These are phyloP conservation scores for Boechera divaricarpa DNA, from an alignment of 345 rosid genomes.

Conservation along the genomic window DNA sequence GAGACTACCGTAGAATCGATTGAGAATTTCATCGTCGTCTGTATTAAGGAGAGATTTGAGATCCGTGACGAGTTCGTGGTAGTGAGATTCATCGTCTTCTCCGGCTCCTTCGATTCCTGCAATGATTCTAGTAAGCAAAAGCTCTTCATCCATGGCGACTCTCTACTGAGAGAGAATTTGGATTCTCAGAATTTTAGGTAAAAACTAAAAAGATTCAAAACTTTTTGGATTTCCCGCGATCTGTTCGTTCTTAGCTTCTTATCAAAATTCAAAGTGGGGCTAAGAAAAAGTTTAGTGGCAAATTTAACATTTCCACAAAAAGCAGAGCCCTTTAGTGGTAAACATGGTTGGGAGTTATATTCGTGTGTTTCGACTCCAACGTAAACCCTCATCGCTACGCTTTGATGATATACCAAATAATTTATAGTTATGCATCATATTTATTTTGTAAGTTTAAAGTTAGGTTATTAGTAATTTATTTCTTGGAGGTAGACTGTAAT, in stretches of 20 bases:
- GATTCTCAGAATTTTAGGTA: slow-evolving; percentile 24
- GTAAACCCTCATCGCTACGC: too few relatives aligned
- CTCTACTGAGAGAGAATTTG: slow-evolving; percentile 2
- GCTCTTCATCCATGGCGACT: slow-evolving; percentile 45
- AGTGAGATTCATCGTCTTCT: slow-evolving; percentile 36
- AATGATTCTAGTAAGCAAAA: slow-evolving; percentile 40
- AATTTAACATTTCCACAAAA: neutral
- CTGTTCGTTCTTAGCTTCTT: slow-evolving; percentile 29
- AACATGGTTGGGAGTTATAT: neutral
- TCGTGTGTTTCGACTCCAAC: too few relatives aligned
- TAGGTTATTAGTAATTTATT: too few relatives aligned
- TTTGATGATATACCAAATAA: too few relatives aligned
- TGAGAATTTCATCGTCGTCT: slow-evolving; percentile 55
- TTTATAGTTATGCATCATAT: too few relatives aligned
- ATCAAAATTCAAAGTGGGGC: slow-evolving; percentile 34
- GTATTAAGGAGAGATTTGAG: slow-evolving; percentile 58
- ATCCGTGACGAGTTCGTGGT: slow-evolving; percentile 49
- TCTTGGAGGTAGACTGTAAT: too few relatives aligned
- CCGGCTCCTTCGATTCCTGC: slow-evolving; percentile 41
- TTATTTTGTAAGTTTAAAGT: too few relatives aligned
- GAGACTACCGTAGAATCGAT: slow-evolving; percentile 57
- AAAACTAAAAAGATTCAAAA: neutral
- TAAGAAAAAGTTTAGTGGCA: neutral
- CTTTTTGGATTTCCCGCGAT: slow-evolving; percentile 45
- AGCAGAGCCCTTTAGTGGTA: neutral